Base-by-base conservation (phyloP, 179 eudicot species). In the Pouteria campechiana region DNA sequence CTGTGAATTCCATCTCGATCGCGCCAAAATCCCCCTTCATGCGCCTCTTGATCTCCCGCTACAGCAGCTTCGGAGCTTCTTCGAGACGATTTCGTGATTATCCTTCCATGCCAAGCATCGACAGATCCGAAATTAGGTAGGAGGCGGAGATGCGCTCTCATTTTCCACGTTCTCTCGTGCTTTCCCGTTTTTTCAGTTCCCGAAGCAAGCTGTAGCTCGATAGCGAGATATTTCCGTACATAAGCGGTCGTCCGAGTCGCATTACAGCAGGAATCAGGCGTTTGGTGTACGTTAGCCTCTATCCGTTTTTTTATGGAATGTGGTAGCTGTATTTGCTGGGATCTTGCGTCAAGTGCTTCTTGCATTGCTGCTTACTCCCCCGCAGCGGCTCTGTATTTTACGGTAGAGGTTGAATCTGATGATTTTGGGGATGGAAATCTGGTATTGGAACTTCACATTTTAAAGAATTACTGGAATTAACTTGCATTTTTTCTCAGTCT, bases 71-170 rank as follows among this genome's bases (percentile, higher is more conserved):
- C n/a, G n/a, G n/a, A n/a, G n/a, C n/a, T n/a, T 32, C 30, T 58
- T 2, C 23, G 1, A 9, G 7, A 17, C 14, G 28, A n/a, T 48
- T 17, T 39, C 31, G 46, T 15, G 1, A 22, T 65, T 57, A 55
- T 39, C 23, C 76, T 72, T 67, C 56, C 41, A 9, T 13, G 35
- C 57, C 25, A 67, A 63, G 72, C 60, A 55, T 48, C 20, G 25
- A 25, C 65, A 66, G 69, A 71, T 62, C 69, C 69, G 50, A 44
- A 20, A 48, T 66, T 66, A 62, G 68, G 65, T 58, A 52, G 13
- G 29, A 31, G 47, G 60, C 58, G 25, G 27, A n/a, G n/a, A n/a
- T n/a, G n/a, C n/a, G n/a, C n/a, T n/a, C n/a, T n/a, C n/a, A n/a
- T n/a, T n/a, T n/a, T n/a, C n/a, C n/a, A n/a, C n/a, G n/a, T n/a